A percentile compares a stretch with the other conserved stretches of the same genome.
These are phyloP conservation scores for Metschnikowia lunata DNA, from an alignment of 805 yeast genomes.

Conservation along the genomic window DNA sequence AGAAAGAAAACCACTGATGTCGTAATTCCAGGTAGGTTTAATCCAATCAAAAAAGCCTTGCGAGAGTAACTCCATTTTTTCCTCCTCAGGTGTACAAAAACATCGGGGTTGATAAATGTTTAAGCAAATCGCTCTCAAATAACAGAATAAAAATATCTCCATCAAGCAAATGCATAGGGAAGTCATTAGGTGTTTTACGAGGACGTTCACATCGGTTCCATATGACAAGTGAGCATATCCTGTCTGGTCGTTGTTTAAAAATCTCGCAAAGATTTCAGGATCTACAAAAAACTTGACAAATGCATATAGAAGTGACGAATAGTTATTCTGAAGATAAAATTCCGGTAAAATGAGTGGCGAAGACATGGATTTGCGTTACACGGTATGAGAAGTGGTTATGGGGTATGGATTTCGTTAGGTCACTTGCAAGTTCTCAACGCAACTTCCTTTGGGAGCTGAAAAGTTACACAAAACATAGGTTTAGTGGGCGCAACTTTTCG, in stretches of 20 bases:
- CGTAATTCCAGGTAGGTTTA: slow-evolving; percentile 34
- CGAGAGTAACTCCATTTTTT: slow-evolving; percentile 35
- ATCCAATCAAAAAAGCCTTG: slow-evolving; percentile 57
- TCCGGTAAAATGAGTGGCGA: neutral
- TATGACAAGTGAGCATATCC: slow-evolving; percentile 56
- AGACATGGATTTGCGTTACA: too few relatives aligned
- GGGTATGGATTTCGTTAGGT: neutral
- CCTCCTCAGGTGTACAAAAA: slow-evolving; percentile 37
- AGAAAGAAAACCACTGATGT: slow-evolving; percentile 41
- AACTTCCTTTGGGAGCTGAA: slow-evolving; percentile 63
- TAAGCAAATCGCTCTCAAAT: slow-evolving; percentile 29
- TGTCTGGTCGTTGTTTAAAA: slow-evolving; percentile 50
- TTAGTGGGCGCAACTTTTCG: slow-evolving; percentile 96
- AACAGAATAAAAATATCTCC: slow-evolving; percentile 45
- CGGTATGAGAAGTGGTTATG: too few relatives aligned
- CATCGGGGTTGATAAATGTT: slow-evolving; percentile 53
- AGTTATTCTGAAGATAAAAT: slow-evolving; percentile 14
- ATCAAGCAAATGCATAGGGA: slow-evolving; percentile 50
- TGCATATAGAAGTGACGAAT: slow-evolving; percentile 23
- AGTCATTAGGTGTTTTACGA: slow-evolving; percentile 51
- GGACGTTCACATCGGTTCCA: slow-evolving; percentile 54
- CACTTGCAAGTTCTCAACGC: slow-evolving; percentile 39
- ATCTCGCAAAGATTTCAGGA: slow-evolving; percentile 29
- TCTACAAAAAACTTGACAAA: slow-evolving; percentile 28
- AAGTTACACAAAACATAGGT: slow-evolving; percentile 89